Conservation (phyloP, 1,284 basidiomycete species). For the Trichosporon inkin region DNA sequence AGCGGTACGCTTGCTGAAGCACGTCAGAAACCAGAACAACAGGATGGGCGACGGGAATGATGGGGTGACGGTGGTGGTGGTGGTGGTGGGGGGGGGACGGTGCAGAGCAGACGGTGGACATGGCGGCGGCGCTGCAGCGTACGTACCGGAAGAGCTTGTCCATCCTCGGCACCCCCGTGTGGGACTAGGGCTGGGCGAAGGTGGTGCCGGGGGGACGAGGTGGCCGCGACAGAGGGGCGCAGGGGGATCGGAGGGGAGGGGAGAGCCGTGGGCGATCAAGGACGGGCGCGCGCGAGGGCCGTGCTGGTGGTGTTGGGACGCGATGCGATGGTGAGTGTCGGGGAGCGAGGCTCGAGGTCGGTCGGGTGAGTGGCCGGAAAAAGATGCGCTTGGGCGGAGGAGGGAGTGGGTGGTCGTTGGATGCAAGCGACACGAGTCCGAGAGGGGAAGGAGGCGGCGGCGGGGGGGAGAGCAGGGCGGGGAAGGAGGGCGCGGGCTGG, state of each 20-base stretch:
- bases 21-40: conserved; percentile 9
- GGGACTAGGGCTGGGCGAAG: conserved; percentile 7
- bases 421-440: no score
- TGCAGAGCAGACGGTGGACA: neutral
- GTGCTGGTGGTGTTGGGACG: no score
- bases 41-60: neutral
- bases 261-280: neutral
- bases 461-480: no score
- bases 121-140: neutral
- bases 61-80: neutral
- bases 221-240: neutral
- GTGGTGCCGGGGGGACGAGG: neutral
- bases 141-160: conserved; percentile 12
- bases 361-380: neutral
- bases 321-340: neutral
- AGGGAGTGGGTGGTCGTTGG: no score
- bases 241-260: neutral
- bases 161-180: conserved; percentile 8
- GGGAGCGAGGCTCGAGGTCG: neutral
- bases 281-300: neutral
- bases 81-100: neutral
- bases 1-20: conserved; percentile 5
- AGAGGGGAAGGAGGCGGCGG: no score
- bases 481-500: no score
- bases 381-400: neutral